A percentile compares a stretch with the other conserved stretches of the same genome.
Conservation (phyloP, 768 basidiomycete species). For the Xanthoconium stramineum region DNA sequence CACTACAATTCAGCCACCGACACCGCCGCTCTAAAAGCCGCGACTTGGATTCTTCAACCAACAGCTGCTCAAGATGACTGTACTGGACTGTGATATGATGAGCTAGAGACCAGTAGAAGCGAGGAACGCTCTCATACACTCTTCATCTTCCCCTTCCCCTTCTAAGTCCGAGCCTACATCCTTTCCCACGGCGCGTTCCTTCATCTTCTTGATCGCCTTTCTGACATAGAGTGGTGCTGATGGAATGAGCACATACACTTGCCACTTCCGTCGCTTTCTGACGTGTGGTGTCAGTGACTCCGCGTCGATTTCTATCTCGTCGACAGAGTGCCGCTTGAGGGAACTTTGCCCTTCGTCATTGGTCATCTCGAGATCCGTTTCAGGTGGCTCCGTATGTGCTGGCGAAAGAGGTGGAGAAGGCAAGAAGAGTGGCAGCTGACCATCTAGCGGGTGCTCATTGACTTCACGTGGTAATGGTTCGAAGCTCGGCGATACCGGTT, state of each 20-base stretch:
- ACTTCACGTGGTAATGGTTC: slow-evolving; percentile 11
- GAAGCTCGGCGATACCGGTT: slow-evolving; percentile 3
- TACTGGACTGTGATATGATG: slow-evolving; percentile 38
- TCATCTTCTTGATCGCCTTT: slow-evolving; percentile 19
- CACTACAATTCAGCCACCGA: slow-evolving; percentile 58
- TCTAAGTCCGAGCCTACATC: slow-evolving; percentile 20
- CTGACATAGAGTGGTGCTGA: slow-evolving; percentile 22
- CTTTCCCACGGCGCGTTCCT: slow-evolving; percentile 7
- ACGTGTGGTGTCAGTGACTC: neutral
- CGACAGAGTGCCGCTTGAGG: slow-evolving; percentile 21
- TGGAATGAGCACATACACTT: slow-evolving; percentile 30
- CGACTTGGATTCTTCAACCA: slow-evolving; percentile 46
- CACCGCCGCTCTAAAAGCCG: slow-evolving; percentile 49
- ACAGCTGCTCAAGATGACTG: slow-evolving; percentile 37
- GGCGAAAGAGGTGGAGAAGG: slow-evolving; percentile 44
- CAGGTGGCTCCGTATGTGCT: slow-evolving; percentile 16
- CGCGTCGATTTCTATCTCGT: slow-evolving; percentile 8
- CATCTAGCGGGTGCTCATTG: slow-evolving; percentile 8
- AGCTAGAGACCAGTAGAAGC: slow-evolving; percentile 23
- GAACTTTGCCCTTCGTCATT: slow-evolving; percentile 4
- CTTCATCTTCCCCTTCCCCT: slow-evolving; percentile 21
- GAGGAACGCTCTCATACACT: slow-evolving; percentile 30
- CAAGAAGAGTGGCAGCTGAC: slow-evolving; percentile 44
- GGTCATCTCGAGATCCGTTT: slow-evolving; percentile 20
- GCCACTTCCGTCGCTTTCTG: slow-evolving; percentile 25